phyloP scores from a whole-genome alignment of 2,329 filamentous ascomycete genomes.

The Fusarium albosuccineum region DNA sequence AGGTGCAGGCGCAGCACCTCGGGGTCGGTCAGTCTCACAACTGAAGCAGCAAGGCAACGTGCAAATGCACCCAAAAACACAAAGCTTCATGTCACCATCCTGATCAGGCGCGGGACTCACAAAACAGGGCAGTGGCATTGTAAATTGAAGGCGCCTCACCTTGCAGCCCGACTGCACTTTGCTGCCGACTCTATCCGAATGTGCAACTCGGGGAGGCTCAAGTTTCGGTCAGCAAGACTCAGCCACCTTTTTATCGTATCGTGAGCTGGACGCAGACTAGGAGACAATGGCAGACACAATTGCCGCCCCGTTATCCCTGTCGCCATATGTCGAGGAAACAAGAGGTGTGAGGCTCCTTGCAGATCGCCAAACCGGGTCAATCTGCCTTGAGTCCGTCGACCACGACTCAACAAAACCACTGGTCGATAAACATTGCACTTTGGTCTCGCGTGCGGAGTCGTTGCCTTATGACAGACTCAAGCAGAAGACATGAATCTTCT shows the following conservation, averaged over 20 bases:
- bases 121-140: constrained; percentile 16
- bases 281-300: too few relatives aligned
- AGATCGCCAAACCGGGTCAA: constrained; percentile 12
- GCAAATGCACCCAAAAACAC: constrained; percentile 4
- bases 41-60: background rate
- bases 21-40: constrained; percentile 5
- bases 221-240: too few relatives aligned
- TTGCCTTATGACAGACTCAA: background rate
- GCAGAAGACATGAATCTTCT: too few relatives aligned
- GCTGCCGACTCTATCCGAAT: too few relatives aligned
- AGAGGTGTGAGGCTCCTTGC: background rate
- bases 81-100: constrained; percentile 21
- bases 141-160: constrained; percentile 19
- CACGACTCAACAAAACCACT: constrained; percentile 14
- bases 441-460: constrained; percentile 3
- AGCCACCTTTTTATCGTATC: too few relatives aligned
- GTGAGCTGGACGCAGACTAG: too few relatives aligned
- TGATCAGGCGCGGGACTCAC: constrained; percentile 6
- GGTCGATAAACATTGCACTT: constrained; percentile 27
- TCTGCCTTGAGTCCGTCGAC: constrained; percentile 29
- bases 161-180: too few relatives aligned
- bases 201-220: too few relatives aligned
- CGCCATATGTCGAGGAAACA: too few relatives aligned
- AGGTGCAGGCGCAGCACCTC: constrained; percentile 24
- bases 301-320: too few relatives aligned